Percentiles rank a stretch among this genome's conserved stretches.
These are phyloP conservation scores for Eucalyptus pumila DNA, from an alignment of 345 rosid species.

Conservation along the genomic window DNA sequence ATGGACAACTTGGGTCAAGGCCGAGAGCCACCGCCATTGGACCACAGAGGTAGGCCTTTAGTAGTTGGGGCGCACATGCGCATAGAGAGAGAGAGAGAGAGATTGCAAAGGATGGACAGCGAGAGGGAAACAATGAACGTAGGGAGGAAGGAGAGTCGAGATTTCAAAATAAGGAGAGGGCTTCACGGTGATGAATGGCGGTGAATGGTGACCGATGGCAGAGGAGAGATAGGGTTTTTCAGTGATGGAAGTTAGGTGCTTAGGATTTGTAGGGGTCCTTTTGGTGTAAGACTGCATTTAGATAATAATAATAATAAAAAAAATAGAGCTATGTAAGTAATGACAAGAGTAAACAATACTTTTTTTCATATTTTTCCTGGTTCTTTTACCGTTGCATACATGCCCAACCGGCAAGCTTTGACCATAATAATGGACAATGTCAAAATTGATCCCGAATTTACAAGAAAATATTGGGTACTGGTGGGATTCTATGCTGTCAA, in stretches of 20 bases:
- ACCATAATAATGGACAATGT: not conserved
- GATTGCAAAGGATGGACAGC: not conserved
- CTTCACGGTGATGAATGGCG: not conserved
- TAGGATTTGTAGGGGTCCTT: too few species aligned
- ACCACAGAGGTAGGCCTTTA: not conserved
- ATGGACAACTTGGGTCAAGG: not conserved
- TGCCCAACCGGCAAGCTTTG: not conserved
- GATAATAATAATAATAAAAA: too few species aligned
- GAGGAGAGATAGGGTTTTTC: not conserved
- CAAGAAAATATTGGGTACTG: too few species aligned
- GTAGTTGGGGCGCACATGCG: not conserved
- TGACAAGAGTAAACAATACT: not conserved
- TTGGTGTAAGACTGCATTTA: too few species aligned
- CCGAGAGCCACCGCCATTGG: not conserved
- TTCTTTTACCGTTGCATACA: not conserved
- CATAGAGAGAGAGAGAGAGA: not conserved
- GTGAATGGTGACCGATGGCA: not conserved
- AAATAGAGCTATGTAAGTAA: not conserved
- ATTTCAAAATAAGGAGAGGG: not conserved
- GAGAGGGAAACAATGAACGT: too few species aligned
- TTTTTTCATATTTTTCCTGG: too few species aligned
- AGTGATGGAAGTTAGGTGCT: not conserved
- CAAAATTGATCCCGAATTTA: not conserved
- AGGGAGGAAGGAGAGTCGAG: not conserved
- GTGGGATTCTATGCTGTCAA: too few species aligned